Evolutionary conservation across 345 rosid species (phyloP).

Genomic region (Eucalyptus victrix): DNA sequence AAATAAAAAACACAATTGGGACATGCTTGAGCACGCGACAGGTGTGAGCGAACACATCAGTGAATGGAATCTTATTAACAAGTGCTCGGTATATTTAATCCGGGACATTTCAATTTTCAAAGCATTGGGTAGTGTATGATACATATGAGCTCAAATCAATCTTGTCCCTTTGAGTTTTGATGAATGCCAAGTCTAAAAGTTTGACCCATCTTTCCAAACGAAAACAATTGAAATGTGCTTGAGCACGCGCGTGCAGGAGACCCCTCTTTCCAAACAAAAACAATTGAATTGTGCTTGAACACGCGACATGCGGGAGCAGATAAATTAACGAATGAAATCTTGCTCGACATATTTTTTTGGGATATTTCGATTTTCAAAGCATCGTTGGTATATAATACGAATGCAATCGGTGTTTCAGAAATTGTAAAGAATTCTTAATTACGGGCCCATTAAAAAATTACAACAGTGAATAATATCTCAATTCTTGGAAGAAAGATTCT

Average conservation of each 20-base stretch:
- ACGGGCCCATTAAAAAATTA: neutral
- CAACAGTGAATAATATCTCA: neutral
- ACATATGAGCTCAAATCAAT: neutral
- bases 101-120: neutral
- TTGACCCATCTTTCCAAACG: neutral
- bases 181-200: rapidly evolving
- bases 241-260: neutral
- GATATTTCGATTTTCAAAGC: neutral
- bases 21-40: neutral
- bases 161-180: too few species aligned
- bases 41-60: neutral
- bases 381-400: rapidly evolving
- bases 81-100: neutral
- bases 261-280: neutral
- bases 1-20: neutral
- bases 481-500: neutral
- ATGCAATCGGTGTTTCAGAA: neutral
- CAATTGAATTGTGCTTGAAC: neutral
- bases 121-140: too few species aligned
- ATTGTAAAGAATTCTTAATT: neutral
- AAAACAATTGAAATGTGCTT: neutral
- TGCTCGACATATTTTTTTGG: neutral
- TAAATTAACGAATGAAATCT: neutral
- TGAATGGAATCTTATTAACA: neutral
- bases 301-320: rapidly evolving